These are phyloP conservation scores for Beta lomatogona DNA, from an alignment of 179 eudicot genomes.

Conservation along the genomic window DNA sequence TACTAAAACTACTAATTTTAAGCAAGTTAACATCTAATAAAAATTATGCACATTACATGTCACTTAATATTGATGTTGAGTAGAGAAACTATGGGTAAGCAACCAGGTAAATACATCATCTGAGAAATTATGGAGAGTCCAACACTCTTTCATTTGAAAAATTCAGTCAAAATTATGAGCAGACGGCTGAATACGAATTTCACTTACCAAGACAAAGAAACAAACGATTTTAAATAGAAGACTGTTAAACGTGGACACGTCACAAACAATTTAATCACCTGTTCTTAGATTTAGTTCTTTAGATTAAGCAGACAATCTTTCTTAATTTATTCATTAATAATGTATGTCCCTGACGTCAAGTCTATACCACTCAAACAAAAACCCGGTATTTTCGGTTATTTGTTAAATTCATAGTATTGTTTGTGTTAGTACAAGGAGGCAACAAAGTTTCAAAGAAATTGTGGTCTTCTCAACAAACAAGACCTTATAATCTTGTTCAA, in stretches of 20 bases:
- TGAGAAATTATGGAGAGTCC: conserved; percentile 9
- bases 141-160: conserved; percentile 26
- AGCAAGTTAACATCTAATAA: too few relatives aligned
- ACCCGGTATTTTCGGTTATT: background rate
- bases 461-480: background rate
- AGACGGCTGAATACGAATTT: background rate
- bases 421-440: background rate
- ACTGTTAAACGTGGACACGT: conserved; percentile 8
- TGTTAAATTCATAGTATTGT: background rate
- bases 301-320: background rate
- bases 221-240: background rate
- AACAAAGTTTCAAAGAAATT: background rate
- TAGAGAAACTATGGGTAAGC: conserved; percentile 8
- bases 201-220: conserved; percentile 2
- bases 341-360: background rate
- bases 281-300: background rate
- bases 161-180: conserved; percentile 10
- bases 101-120: conserved; percentile 16
- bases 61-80: background rate
- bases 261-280: background rate
- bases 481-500: background rate
- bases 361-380: background rate
- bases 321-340: background rate
- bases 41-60: background rate
- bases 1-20: background rate